A percentile compares a stretch with the other conserved stretches of the same genome.
These are phyloP conservation scores for Melanomma pulvis-pyrius DNA, from an alignment of 495 filamentous ascomycete genomes.

Conservation along the genomic window DNA sequence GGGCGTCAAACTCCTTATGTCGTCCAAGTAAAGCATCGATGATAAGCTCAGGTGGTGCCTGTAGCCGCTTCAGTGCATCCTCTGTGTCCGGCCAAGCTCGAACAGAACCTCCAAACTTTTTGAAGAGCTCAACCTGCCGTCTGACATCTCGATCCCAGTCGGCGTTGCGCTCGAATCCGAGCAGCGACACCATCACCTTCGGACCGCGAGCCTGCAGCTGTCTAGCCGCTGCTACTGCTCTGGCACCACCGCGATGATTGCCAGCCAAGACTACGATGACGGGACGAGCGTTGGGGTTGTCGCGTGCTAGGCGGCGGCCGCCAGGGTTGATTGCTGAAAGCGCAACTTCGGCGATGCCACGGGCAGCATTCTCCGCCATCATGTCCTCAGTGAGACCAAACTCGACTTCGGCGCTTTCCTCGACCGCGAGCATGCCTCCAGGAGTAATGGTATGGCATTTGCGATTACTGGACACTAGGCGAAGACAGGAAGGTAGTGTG, in stretches of 20 bases:
- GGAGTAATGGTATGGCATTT: slow-evolving; percentile 81
- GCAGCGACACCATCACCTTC: slow-evolving; percentile 77
- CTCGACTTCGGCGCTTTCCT: slow-evolving; percentile 81
- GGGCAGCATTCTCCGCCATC: slow-evolving; percentile 86
- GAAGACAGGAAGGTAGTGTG: slow-evolving; percentile 39
- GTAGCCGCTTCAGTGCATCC: slow-evolving; percentile 56
- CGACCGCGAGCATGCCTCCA: slow-evolving; percentile 84
- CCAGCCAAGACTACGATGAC: slow-evolving; percentile 83
- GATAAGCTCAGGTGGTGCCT: slow-evolving; percentile 73
- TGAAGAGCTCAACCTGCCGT: slow-evolving; percentile 66
- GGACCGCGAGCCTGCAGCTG: slow-evolving; percentile 81
- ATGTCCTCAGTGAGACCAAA: slow-evolving; percentile 85
- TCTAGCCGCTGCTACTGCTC: slow-evolving; percentile 81
- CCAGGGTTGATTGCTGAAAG: slow-evolving; percentile 57
- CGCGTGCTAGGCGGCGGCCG: slow-evolving; percentile 43
- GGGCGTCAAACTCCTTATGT: slow-evolving; percentile 79
- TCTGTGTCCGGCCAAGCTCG: slow-evolving; percentile 44
- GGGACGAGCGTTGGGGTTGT: slow-evolving; percentile 53
- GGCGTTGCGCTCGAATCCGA: slow-evolving; percentile 68
- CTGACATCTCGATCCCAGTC: slow-evolving; percentile 39
- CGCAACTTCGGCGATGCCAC: slow-evolving; percentile 82
- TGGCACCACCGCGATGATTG: slow-evolving; percentile 81
- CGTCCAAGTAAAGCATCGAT: slow-evolving; percentile 87
- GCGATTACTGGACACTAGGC: slow-evolving; percentile 63
- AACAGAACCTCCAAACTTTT: slow-evolving; percentile 53